These are phyloP conservation scores for Neospermospora avenae DNA, from an alignment of 2,329 filamentous ascomycete genomes.

Conservation along the genomic window DNA sequence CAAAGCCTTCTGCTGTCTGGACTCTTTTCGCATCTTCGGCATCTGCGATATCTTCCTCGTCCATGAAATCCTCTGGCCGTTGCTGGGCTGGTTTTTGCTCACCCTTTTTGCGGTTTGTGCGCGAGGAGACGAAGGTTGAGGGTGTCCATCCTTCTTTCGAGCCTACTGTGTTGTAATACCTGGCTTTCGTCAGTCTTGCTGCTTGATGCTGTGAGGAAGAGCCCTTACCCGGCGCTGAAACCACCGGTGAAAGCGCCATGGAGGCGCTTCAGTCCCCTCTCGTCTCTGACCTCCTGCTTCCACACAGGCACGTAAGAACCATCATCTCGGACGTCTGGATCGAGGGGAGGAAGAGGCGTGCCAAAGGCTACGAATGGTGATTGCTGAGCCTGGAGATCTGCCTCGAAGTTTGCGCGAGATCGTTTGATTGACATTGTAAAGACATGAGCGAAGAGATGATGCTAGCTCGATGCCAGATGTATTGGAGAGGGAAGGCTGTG, in stretches of 20 bases:
- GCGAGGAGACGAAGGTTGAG: slow-evolving; percentile 86
- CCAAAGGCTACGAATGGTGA: slow-evolving; percentile 78
- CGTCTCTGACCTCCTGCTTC: slow-evolving; percentile 97
- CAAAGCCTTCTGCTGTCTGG: slow-evolving; percentile 70
- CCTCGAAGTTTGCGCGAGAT: slow-evolving; percentile 73
- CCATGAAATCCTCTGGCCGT: slow-evolving; percentile 91
- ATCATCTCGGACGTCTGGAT: slow-evolving; percentile 77
- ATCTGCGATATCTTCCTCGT: slow-evolving; percentile 90
- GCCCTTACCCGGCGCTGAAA: slow-evolving; percentile 84
- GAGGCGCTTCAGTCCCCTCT: slow-evolving; percentile 81
- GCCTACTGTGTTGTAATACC: slow-evolving; percentile 96
- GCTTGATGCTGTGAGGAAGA: not conserved
- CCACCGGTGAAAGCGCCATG: slow-evolving; percentile 97
- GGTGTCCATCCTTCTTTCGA: slow-evolving; percentile 98
- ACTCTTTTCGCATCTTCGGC: slow-evolving; percentile 74
- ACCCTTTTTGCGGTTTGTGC: slow-evolving; percentile 72
- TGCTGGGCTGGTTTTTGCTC: slow-evolving; percentile 51
- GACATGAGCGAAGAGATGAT: slow-evolving; percentile 17
- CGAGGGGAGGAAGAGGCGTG: slow-evolving; percentile 75
- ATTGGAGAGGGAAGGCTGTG: slow-evolving; percentile 10
- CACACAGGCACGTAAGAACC: slow-evolving; percentile 92
- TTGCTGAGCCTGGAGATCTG: slow-evolving; percentile 62
- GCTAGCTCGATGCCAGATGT: not conserved
- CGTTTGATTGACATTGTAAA: slow-evolving; percentile 72
- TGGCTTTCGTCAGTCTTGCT: slow-evolving; percentile 39